Evolutionary conservation across 2,329 filamentous ascomycete species (phyloP).

Genomic region (Whalleya microplaca): DNA sequence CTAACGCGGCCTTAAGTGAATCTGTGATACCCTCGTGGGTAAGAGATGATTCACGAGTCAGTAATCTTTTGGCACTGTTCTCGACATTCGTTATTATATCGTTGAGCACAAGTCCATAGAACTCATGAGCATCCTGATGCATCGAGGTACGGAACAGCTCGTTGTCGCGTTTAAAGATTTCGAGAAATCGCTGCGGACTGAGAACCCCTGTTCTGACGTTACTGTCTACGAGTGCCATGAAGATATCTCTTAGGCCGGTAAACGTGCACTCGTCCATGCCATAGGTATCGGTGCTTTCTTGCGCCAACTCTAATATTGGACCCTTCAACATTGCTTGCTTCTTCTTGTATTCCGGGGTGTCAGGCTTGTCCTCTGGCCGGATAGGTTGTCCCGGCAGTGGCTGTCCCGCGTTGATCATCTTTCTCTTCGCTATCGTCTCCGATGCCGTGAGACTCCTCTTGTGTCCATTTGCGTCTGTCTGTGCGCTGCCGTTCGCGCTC

Average conservation of each 20-base stretch:
- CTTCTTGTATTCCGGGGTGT: constrained; percentile 97
- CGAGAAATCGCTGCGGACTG: constrained; percentile 89
- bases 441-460: constrained; percentile 58
- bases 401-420: constrained; percentile 57
- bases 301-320: constrained; percentile 82
- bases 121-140: constrained; percentile 98
- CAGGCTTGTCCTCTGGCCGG: constrained; percentile 87
- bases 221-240: constrained; percentile 84
- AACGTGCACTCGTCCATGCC: constrained; percentile 96
- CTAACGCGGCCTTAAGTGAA: constrained; percentile 52
- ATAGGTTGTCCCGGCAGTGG: constrained; percentile 55
- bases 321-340: constrained; percentile 89
- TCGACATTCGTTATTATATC: constrained; percentile 95
- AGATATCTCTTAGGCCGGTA: constrained; percentile 93
- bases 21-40: constrained; percentile 51
- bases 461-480: constrained; percentile 50
- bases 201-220: constrained; percentile 84
- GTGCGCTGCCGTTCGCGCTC: constrained; percentile 51
- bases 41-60: constrained; percentile 50
- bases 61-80: constrained; percentile 72
- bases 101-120: constrained; percentile 92
- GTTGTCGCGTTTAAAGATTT: constrained; percentile 91
- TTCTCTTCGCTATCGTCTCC: constrained; percentile 61
- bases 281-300: constrained; percentile 78
- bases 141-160: constrained; percentile 97